Conservation (phyloP, 2,329 filamentous ascomycete genomes). For the Exutisphaerella laricina region DNA sequence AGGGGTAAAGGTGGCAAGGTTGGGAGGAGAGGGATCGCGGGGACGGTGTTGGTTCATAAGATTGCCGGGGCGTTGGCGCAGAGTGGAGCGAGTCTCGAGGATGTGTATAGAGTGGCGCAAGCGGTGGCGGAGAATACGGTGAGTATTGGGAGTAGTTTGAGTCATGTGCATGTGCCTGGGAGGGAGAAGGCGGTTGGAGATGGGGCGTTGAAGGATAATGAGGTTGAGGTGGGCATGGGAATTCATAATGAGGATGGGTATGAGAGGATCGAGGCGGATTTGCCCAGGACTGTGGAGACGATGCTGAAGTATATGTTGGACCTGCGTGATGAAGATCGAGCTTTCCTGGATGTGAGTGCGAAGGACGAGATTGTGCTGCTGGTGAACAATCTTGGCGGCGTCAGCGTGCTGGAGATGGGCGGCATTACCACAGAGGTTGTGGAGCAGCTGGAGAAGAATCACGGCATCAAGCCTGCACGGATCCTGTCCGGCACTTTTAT, state of each 20-base stretch:
- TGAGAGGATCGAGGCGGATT: constrained; percentile 39
- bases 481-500: constrained; percentile 64
- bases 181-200: constrained; percentile 52
- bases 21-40: constrained; percentile 81
- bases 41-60: constrained; percentile 87
- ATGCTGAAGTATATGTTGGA: constrained; percentile 64
- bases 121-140: constrained; percentile 70
- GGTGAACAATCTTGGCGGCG: constrained; percentile 70
- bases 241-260: constrained; percentile 58
- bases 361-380: constrained; percentile 60
- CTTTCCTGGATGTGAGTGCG: constrained; percentile 59
- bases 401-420: constrained; percentile 66
- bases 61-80: constrained; percentile 79
- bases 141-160: constrained; percentile 77
- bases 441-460: constrained; percentile 53
- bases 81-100: constrained; percentile 55
- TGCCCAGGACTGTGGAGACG: constrained; percentile 45
- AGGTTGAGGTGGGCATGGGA: constrained; percentile 67
- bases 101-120: constrained; percentile 68
- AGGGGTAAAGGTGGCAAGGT: constrained; percentile 81
- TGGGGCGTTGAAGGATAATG: constrained; percentile 52
- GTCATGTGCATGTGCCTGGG: constrained; percentile 91
- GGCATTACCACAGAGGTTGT: constrained; percentile 65
- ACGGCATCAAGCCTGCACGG: constrained; percentile 56
- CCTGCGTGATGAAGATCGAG: constrained; percentile 60